A percentile compares a stretch with the other conserved stretches of the same genome.
Evolutionary conservation across 768 basidiomycete species (phyloP).

Genomic region (Polyporus arcularius): DNA sequence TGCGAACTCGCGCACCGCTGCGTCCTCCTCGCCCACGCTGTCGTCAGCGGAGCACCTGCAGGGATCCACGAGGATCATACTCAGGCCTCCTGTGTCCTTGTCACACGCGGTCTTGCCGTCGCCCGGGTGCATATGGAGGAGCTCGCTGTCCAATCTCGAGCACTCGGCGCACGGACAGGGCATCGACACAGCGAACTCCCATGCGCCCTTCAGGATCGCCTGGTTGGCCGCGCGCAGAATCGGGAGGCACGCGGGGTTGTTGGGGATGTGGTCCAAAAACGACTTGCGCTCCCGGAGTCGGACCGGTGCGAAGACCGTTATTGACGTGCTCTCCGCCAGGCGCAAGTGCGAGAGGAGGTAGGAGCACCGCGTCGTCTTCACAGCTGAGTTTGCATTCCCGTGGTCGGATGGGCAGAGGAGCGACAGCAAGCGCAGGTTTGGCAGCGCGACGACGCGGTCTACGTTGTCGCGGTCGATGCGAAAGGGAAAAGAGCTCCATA

Average conservation of each 20-base stretch:
- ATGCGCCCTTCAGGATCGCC: no score
- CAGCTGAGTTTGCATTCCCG: background rate
- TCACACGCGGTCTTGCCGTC: no score
- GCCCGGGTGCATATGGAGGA: no score
- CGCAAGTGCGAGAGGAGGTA: background rate
- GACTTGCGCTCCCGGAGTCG: background rate
- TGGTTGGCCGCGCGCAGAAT: background rate
- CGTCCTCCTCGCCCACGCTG: no score
- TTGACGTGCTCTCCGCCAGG: background rate
- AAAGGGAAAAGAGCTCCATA: background rate
- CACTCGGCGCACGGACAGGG: no score
- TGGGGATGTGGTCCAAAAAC: background rate
- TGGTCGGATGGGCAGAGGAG: background rate
- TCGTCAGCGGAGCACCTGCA: no score
- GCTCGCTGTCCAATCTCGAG: no score
- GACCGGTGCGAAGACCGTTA: background rate
- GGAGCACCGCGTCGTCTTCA: background rate
- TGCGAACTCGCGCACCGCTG: no score
- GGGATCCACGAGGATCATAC: no score
- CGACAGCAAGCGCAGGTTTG: background rate
- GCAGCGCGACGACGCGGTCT: background rate
- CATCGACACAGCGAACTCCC: no score
- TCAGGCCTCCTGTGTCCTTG: no score
- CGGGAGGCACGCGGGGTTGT: background rate
- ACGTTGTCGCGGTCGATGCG: background rate